These are phyloP conservation scores for Aspergillus sp. DNA, from an alignment of 2,329 filamentous ascomycete genomes.

Conservation along the genomic window DNA sequence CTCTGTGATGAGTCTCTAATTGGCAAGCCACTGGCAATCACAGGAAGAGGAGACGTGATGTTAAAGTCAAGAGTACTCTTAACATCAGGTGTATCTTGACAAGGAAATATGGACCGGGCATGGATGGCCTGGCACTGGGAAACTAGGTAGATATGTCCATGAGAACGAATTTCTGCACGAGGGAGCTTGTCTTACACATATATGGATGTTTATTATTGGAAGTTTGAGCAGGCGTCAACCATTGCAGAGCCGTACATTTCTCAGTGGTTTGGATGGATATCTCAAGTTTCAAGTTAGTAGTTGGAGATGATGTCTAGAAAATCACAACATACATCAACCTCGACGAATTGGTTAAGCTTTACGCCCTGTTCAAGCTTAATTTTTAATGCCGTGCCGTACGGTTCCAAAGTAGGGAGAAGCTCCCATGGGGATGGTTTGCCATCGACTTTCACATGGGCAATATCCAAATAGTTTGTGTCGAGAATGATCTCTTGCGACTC, in stretches of 20 bases:
- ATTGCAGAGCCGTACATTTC: conserved; percentile 87
- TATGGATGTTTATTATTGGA: conserved; percentile 94
- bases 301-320: background rate
- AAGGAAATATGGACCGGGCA: conserved; percentile 87
- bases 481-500: conserved; percentile 74
- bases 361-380: conserved; percentile 45
- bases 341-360: conserved; percentile 42
- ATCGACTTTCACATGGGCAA: conserved; percentile 67
- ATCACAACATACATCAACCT: conserved; percentile 40
- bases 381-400: conserved; percentile 54
- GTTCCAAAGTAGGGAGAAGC: conserved; percentile 64
- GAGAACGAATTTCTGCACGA: background rate
- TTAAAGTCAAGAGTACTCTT: conserved; percentile 93
- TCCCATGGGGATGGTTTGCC: conserved; percentile 63
- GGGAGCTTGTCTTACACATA: conserved; percentile 57
- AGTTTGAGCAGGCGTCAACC: conserved; percentile 89
- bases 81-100: conserved; percentile 94
- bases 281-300: conserved; percentile 22
- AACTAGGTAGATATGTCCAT: conserved; percentile 40
- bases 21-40: conserved; percentile 82
- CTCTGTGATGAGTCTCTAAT: conserved; percentile 47
- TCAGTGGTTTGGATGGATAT: conserved; percentile 77
- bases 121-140: conserved; percentile 97
- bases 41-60: conserved; percentile 78
- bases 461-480: conserved; percentile 78